These are phyloP conservation scores for Macrolepiota fuliginosa DNA, from an alignment of 768 basidiomycete species.

Conservation along the genomic window DNA sequence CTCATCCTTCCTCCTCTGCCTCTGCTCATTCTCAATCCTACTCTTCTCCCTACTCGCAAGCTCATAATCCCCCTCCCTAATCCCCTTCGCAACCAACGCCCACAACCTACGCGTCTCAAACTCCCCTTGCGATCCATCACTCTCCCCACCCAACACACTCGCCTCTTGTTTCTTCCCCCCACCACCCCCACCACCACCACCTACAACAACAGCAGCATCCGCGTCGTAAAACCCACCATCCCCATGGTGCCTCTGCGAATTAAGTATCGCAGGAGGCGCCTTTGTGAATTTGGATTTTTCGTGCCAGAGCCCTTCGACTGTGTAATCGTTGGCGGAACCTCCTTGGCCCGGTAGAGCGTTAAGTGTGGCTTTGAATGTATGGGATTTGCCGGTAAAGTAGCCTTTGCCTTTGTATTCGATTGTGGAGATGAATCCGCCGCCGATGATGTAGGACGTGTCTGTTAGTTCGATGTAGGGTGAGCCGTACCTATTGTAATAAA, in stretches of 20 bases:
- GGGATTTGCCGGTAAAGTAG: conserved; percentile 91
- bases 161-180: no score
- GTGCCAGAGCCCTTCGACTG: conserved; percentile 83
- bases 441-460: conserved; percentile 75
- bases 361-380: conserved; percentile 87
- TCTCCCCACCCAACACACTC: conserved; percentile 34
- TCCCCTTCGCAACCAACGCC: conserved; percentile 86
- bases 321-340: conserved; percentile 37
- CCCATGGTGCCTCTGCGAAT: no score
- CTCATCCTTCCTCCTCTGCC: conserved; percentile 86
- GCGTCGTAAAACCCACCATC: conserved; percentile 73
- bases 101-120: conserved; percentile 89
- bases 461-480: conserved; percentile 91
- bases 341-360: conserved; percentile 43
- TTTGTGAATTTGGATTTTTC: conserved; percentile 54
- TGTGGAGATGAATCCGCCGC: conserved; percentile 38
- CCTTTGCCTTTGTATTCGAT: conserved; percentile 97
- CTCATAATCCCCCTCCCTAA: conserved; percentile 89
- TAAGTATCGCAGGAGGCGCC: conserved; percentile 19
- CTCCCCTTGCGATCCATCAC: conserved; percentile 61
- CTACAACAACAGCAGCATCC: conserved; percentile 54
- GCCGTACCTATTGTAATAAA: conserved; percentile 40
- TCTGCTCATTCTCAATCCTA: conserved; percentile 94
- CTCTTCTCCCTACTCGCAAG: conserved; percentile 85
- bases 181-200: no score